Base-by-base conservation (phyloP, 2,329 filamentous ascomycete genomes). In the Calonectria hawksworthii region DNA sequence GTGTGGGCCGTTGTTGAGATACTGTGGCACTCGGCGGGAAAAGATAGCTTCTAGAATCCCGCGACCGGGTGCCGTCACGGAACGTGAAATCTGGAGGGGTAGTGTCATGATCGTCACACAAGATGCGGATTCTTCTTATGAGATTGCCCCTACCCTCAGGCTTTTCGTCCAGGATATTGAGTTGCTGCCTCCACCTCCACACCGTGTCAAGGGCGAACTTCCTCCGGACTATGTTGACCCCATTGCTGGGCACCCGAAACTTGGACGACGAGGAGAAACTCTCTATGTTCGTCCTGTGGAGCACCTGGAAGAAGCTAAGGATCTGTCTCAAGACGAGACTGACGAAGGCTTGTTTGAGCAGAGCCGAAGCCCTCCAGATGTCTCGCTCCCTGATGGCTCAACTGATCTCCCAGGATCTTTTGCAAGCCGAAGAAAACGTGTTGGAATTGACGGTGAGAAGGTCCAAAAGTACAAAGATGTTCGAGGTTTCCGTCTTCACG, bases 91-190 rank as follows among this genome's bases (percentile, higher is more conserved):
- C 26, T 99, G 97, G 97, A 92, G 96, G 83, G 97, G 97, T 7
- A 98, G 93, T 74, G 90, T 99, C 72, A 96, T 99, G 95, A 98
- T 99, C 80, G 96, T 99, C 28, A 99, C 97, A 0, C 90, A 93
- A 68, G 96, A 99, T 82, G 90, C 92, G 2, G 91, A 94, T 51
- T 99, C 96, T 2, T 94, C 94, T 0, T 98, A 98, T 82, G 91
- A 93, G 56, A 93, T 95, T 63, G 90, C 90, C 0, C 97, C 97
- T 5, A 94, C 91, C 0, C 87, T 99, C 77, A 91, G 96, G 54
- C 85, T 99, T 5, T 99, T 99, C 83, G 92, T 94, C 9, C 96
- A 98, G 82, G 94, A 95, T 1, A 94, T 96, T 84, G 94, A 96
- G 75, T 87, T 98, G 23, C 87, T 98, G 2, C 94, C 95, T 9